These are phyloP conservation scores for Biscutella laevigata DNA, from an alignment of 441 rosid species.

Conservation along the genomic window DNA sequence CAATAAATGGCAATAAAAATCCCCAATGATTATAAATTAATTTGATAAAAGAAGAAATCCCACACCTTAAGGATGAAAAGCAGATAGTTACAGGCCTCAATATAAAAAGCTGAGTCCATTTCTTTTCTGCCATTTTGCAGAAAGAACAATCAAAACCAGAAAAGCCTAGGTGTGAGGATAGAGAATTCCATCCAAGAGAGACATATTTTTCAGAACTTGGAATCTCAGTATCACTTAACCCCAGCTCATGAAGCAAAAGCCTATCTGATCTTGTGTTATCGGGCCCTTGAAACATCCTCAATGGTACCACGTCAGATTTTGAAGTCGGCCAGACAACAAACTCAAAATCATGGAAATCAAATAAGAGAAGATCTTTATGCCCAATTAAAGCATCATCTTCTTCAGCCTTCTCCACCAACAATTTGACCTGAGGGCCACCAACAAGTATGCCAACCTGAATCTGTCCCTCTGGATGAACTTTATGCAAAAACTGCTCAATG, in stretches of 20 bases:
- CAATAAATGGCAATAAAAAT: conserved; percentile 6
- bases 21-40: background rate
- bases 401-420: conserved; percentile 35
- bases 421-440: conserved; percentile 57
- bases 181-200: conserved; percentile 44
- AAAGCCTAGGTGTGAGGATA: conserved; percentile 42
- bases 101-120: conserved; percentile 36
- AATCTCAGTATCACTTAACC: conserved; percentile 37
- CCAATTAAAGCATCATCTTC: conserved; percentile 20
- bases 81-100: conserved; percentile 56
- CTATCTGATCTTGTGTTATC: conserved; percentile 41
- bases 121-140: conserved; percentile 37
- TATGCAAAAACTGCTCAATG: conserved; percentile 37
- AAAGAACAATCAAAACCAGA: conserved; percentile 54
- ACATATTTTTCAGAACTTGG: conserved; percentile 48
- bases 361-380: conserved; percentile 41
- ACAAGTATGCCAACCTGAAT: conserved; percentile 62
- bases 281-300: conserved; percentile 27
- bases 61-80: conserved; percentile 59
- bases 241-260: conserved; percentile 39
- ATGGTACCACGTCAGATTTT: conserved; percentile 33
- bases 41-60: conserved; percentile 21
- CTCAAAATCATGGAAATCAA: conserved; percentile 65
- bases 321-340: conserved; percentile 53
- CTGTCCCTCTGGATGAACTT: conserved; percentile 55